Base-by-base conservation (phyloP, 148 eudicot species). In the Mesembryanthemum crystallinum region DNA sequence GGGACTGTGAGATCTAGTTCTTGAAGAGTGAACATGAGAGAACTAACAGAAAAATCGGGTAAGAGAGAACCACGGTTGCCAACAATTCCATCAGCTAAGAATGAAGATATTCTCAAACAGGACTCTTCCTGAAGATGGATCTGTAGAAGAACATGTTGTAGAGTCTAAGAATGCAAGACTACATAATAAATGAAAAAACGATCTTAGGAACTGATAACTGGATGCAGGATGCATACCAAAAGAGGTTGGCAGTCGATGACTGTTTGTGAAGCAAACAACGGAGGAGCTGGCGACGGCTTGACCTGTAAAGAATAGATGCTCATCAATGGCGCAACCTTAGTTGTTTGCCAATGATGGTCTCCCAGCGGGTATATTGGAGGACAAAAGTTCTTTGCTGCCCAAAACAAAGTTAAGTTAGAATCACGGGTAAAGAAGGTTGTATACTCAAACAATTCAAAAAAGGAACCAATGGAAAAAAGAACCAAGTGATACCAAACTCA, bases 61-160 rank as follows among this genome's bases (percentile, higher is more conserved):
- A 87, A 83, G 78, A 90, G 79, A 79, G 85, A 77, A 75, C 89
- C 89, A 76, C 88, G 77, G 81, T 80, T 83, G 30, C 84, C 89
- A 45, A 88, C 89, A 81, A 89, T 82, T 63, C 98, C 98, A 77
- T 95, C 98, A 80, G 93, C 94, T 82, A 95, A 80, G 76, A 95
- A 89, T 64, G 98, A 95, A 73, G 88, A 82, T 87, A 95, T 89
- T 79, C 95, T 95, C 82, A 95, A 76, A 82, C 96, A 95, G 57
- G 98, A 95, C 71, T 92, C 97, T 81, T 95, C 98, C 83, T 92
- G 97, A 85, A 95, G 97, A 84, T 89, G 86, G 81, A 94, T 79
- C 98, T 94, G 93, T 30, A 66, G 81, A 78, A 61, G 23, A 72
- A 42, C 67, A 17, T 39, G 30, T 47, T 45, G 5, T 52, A 67